phyloP scores from a whole-genome alignment of 2,329 filamentous ascomycete genomes.

The Boeremia exigua region DNA sequence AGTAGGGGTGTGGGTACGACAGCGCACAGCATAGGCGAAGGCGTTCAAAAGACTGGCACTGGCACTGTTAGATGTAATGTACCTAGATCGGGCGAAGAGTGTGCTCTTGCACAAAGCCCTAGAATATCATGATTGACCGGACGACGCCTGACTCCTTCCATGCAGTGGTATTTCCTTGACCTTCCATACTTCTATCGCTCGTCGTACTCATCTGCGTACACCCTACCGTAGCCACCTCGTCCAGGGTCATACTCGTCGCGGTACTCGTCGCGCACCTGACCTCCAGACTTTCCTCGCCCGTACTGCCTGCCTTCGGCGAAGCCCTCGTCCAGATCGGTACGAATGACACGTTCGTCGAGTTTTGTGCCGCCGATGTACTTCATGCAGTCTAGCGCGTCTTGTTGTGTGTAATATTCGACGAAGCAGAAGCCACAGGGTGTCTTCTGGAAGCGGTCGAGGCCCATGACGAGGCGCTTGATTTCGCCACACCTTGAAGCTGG shows the following conservation, averaged over 20 bases:
- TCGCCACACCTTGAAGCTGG: slow-evolving; percentile 68
- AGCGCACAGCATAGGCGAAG: slow-evolving; percentile 5
- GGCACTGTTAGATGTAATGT: slow-evolving; percentile 18
- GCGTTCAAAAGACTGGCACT: slow-evolving; percentile 9
- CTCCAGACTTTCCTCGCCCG: slow-evolving; percentile 91
- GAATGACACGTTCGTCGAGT: slow-evolving; percentile 94
- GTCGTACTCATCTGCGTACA: slow-evolving; percentile 50
- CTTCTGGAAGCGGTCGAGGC: slow-evolving; percentile 94
- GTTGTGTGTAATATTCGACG: slow-evolving; percentile 98
- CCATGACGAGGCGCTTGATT: slow-evolving; percentile 98
- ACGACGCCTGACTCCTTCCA: slow-evolving; percentile 27
- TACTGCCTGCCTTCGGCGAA: slow-evolving; percentile 97
- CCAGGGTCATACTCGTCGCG: slow-evolving; percentile 96
- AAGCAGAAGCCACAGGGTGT: slow-evolving; percentile 99
- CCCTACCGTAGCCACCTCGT: slow-evolving; percentile 84
- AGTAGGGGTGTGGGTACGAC: neutral
- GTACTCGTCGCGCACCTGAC: slow-evolving; percentile 97
- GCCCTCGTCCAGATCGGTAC: slow-evolving; percentile 92
- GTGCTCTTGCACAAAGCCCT: slow-evolving; percentile 10
- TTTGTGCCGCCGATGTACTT: slow-evolving; percentile 99
- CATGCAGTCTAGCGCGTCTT: slow-evolving; percentile 96
- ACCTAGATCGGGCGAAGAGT: slow-evolving; percentile 12
- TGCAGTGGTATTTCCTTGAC: slow-evolving; percentile 19
- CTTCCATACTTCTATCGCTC: slow-evolving; percentile 22
- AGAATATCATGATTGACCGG: slow-evolving; percentile 5